Percentiles rank a stretch among this genome's conserved stretches.
Evolutionary conservation across 225 moss, liverwort and hornwort genomes (phyloP).

Genomic region (Thuidium tamariscinum): DNA sequence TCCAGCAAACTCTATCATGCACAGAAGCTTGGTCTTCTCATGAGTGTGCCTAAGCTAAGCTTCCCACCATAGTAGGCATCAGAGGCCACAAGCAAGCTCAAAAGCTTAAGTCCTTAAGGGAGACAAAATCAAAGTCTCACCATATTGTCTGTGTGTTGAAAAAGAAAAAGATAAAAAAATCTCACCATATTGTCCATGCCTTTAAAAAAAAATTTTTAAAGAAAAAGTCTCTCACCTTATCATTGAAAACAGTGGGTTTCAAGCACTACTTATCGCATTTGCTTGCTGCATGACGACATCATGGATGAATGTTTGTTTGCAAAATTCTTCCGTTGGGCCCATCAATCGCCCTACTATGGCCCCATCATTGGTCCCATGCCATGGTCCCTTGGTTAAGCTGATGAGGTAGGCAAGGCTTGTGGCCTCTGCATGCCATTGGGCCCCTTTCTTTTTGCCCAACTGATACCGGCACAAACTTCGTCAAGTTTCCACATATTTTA

Average conservation of each 20-base stretch:
- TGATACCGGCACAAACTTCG: background rate
- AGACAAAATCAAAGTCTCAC: background rate
- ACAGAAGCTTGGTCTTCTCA: background rate
- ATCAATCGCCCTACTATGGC: too few species aligned
- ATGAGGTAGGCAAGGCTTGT: background rate
- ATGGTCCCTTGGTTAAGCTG: background rate
- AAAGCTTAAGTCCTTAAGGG: background rate
- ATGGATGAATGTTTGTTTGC: background rate
- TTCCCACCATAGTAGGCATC: background rate
- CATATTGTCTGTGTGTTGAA: too few species aligned
- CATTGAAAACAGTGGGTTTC: background rate
- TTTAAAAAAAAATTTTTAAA: too few species aligned
- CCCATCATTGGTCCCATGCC: background rate
- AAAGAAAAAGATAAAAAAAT: too few species aligned
- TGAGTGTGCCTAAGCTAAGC: background rate
- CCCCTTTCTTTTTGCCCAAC: background rate
- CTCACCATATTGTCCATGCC: too few species aligned
- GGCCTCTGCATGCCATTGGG: slow-evolving; percentile 2
- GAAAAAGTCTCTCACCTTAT: background rate
- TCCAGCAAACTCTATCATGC: background rate
- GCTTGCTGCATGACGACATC: background rate
- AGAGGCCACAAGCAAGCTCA: background rate
- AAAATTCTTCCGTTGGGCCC: background rate
- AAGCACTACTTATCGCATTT: background rate
- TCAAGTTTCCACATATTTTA: slow-evolving; percentile 11